Conservation (phyloP, 345 rosid genomes). For the Hypericum androsaemum region DNA sequence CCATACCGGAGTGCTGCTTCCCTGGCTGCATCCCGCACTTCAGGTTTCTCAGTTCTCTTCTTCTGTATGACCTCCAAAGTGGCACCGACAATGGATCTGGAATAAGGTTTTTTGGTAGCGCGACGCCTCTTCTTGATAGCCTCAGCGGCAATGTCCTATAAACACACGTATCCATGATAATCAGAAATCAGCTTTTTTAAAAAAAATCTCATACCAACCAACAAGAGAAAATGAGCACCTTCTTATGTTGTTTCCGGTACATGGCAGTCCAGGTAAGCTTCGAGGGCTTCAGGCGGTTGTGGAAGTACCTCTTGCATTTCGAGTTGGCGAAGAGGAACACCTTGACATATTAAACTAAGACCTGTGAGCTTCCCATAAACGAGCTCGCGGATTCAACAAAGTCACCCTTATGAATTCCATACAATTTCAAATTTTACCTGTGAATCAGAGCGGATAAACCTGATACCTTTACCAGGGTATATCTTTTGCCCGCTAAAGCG, state of each 20-base stretch:
- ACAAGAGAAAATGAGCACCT: constrained; percentile 21
- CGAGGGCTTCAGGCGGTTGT: constrained; percentile 82
- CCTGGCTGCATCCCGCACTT: constrained; percentile 56
- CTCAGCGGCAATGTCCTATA: constrained; percentile 50
- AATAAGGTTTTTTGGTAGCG: constrained; percentile 53
- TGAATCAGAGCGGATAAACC: constrained; percentile 63
- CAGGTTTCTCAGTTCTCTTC: constrained; percentile 55
- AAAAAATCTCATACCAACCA: background rate
- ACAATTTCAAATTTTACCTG: constrained; percentile 32
- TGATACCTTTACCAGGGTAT: constrained; percentile 61
- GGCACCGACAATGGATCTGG: constrained; percentile 66
- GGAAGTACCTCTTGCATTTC: constrained; percentile 89
- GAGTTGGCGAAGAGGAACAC: constrained; percentile 87
- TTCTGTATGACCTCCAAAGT: constrained; percentile 66
- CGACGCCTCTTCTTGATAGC: constrained; percentile 53
- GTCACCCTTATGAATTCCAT: background rate
- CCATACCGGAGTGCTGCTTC: background rate
- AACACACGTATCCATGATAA: background rate
- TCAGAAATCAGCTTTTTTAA: background rate
- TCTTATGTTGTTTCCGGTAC: constrained; percentile 67
- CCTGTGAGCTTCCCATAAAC: too few species aligned
- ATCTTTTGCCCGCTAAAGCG: constrained; percentile 72
- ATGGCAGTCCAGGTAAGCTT: constrained; percentile 83
- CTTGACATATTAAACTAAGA: constrained; percentile 17
- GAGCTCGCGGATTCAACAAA: background rate